These are phyloP conservation scores for Deinandra increscens DNA, from an alignment of 129 eudicot genomes.

Conservation along the genomic window DNA sequence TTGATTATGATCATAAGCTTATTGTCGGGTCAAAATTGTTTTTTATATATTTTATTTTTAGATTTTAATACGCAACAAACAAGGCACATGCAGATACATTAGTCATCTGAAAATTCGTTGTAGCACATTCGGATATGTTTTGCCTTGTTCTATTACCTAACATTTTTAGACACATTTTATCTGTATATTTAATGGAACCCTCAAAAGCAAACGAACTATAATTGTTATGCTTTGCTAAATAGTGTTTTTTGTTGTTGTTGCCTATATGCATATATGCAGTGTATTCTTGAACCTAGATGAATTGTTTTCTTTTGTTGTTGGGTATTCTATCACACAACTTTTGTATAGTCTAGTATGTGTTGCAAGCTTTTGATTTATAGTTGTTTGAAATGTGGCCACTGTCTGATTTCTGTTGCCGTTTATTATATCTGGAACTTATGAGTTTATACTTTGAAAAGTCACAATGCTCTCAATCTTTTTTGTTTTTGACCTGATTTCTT, in stretches of 20 bases:
- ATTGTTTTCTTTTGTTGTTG: neutral
- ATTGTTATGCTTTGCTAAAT: neutral
- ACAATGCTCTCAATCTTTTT: too few species aligned
- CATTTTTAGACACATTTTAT: neutral
- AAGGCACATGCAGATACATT: neutral
- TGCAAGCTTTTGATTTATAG: neutral
- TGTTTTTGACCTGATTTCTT: neutral
- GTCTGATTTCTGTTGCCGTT: neutral
- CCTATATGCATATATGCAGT: neutral
- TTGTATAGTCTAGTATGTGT: neutral
- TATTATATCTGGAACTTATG: neutral
- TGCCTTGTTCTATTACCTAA: neutral
- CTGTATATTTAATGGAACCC: neutral
- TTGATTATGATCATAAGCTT: slow-evolving; percentile 5
- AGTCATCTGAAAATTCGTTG: neutral
- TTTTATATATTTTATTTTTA: neutral
- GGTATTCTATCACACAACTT: neutral
- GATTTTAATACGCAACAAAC: neutral
- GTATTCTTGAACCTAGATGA: neutral
- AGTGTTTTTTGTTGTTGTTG: neutral
- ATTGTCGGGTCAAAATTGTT: slow-evolving; percentile 7
- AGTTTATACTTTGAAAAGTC: too few species aligned
- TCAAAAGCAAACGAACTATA: neutral
- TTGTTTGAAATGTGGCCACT: neutral
- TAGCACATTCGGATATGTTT: slow-evolving; percentile 24